Conservation (phyloP, 805 yeast species). For the Hanseniaspora singularis region DNA sequence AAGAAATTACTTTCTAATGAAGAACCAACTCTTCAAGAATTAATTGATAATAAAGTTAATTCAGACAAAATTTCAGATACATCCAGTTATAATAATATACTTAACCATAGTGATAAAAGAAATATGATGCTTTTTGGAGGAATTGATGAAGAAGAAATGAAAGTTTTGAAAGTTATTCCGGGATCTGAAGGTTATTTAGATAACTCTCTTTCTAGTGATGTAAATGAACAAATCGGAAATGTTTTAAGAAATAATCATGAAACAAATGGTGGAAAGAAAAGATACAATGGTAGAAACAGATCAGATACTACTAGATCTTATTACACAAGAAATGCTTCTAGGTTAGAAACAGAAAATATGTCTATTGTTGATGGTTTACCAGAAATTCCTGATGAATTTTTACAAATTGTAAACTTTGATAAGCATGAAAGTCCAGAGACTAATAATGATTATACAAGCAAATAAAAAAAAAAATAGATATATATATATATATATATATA, state of each 20-base stretch:
- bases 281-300: constrained; percentile 20
- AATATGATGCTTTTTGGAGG: constrained; percentile 14
- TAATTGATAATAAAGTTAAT: constrained; percentile 14
- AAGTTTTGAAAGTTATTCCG: constrained; percentile 25
- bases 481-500: too few relatives aligned
- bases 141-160: constrained; percentile 21
- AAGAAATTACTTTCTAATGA: constrained; percentile 27
- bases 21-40: constrained; percentile 25
- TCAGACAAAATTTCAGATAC: too few relatives aligned
- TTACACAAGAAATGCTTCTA: constrained; percentile 25
- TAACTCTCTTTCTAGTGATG: constrained; percentile 21
- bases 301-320: constrained; percentile 27
- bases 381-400: constrained; percentile 9
- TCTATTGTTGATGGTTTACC: constrained; percentile 6
- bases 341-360: constrained; percentile 23
- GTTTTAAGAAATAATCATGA: constrained; percentile 27
- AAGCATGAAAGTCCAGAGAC: too few relatives aligned
- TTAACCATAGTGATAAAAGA: too few relatives aligned
- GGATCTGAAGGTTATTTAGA: constrained; percentile 31
- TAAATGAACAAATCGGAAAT: too few relatives aligned
- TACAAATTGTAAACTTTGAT: too few relatives aligned
- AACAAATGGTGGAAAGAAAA: constrained; percentile 24
- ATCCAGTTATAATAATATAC: too few relatives aligned
- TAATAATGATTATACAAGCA: too few relatives aligned
- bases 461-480: too few relatives aligned